Evolutionary conservation across 768 basidiomycete species (phyloP).

Genomic region (Tylopilus felleus): DNA sequence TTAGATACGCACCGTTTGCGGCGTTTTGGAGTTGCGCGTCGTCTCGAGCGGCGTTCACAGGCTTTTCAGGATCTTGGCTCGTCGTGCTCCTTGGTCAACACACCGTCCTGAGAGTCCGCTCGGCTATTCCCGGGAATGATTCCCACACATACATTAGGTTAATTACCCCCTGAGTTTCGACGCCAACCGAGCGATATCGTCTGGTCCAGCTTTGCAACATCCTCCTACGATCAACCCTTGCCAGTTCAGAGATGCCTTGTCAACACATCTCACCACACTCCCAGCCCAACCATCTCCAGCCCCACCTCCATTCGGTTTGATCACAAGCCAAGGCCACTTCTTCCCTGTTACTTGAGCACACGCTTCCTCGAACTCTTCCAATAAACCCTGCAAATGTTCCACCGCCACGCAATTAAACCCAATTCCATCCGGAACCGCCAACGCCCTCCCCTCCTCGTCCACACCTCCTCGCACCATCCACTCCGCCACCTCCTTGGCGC

Average conservation of each 20-base stretch:
- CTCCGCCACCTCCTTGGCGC: slow-evolving; percentile 41
- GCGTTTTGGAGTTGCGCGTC: slow-evolving; percentile 39
- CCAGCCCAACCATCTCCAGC: slow-evolving; percentile 34
- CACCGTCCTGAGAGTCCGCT: slow-evolving; percentile 12
- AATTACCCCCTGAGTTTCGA: slow-evolving; percentile 13
- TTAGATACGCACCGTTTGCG: slow-evolving; percentile 38
- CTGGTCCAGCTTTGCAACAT: slow-evolving; percentile 61
- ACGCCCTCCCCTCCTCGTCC: slow-evolving; percentile 5
- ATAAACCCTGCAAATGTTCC: slow-evolving; percentile 39
- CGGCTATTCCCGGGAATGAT: slow-evolving; percentile 19
- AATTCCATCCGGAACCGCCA: slow-evolving; percentile 47
- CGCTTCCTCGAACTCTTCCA: slow-evolving; percentile 34
- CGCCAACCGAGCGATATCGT: slow-evolving; percentile 40
- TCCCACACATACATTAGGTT: slow-evolving; percentile 19
- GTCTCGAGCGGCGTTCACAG: slow-evolving; percentile 40
- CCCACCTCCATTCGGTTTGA: slow-evolving; percentile 70
- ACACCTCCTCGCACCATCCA: slow-evolving; percentile 34
- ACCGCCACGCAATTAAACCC: slow-evolving; percentile 74
- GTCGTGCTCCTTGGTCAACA: slow-evolving; percentile 13
- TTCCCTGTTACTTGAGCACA: slow-evolving; percentile 11
- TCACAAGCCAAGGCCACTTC: slow-evolving; percentile 48
- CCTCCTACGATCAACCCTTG: slow-evolving; percentile 60
- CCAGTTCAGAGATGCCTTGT: slow-evolving; percentile 35
- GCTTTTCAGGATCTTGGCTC: slow-evolving; percentile 25
- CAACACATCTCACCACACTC: slow-evolving; percentile 26